phyloP scores from a whole-genome alignment of 1,139 yeast genomes.

The Yarrowia galli region DNA sequence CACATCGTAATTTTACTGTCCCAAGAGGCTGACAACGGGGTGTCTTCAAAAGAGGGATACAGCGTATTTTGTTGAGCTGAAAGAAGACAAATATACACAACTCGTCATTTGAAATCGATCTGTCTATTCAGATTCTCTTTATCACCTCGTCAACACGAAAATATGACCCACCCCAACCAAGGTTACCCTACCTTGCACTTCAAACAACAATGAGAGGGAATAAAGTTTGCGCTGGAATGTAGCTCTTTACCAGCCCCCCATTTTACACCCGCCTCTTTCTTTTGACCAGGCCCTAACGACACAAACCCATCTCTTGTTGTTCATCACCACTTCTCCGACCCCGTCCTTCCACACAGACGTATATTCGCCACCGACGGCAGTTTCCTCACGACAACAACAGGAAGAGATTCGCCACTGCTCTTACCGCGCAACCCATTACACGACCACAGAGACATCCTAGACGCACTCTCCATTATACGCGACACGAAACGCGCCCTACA shows the following conservation, averaged over 20 bases:
- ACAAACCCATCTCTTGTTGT: not conserved
- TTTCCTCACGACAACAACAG: not conserved
- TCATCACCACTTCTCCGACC: not conserved
- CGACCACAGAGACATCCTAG: not conserved
- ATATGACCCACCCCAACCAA: not conserved
- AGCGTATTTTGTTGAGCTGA: not conserved
- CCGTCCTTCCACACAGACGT: not conserved
- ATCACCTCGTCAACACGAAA: not conserved
- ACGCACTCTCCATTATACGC: constrained; percentile 21
- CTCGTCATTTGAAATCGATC: not conserved
- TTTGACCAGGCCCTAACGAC: not conserved
- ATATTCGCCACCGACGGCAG: not conserved
- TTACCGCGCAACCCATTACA: not conserved
- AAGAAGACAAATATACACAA: not conserved
- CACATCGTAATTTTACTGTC: not conserved
- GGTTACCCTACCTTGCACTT: constrained; percentile 8
- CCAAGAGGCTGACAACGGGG: too few species aligned
- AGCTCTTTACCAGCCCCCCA: constrained; percentile 17
- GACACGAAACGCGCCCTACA: constrained; percentile 11
- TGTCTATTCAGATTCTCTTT: not conserved
- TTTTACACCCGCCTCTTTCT: constrained; percentile 1
- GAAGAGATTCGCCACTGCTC: not conserved
- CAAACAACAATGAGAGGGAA: not conserved
- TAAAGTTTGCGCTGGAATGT: constrained; percentile 18
- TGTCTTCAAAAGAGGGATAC: not conserved